Base-by-base conservation (phyloP, 164 flowering plant species). In the Vitis vinifera region DNA sequence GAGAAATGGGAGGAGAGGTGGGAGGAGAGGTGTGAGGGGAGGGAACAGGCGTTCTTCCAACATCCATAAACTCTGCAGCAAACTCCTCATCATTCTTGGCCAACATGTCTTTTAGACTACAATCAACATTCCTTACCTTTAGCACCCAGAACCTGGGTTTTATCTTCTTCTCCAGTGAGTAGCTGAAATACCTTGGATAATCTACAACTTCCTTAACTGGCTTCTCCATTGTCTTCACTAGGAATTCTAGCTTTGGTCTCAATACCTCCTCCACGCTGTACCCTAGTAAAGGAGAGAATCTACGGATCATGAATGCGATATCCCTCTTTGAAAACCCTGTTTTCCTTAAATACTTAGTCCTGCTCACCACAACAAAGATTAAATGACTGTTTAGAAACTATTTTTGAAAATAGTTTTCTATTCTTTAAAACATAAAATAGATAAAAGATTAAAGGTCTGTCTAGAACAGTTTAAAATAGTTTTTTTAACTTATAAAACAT, bases 151-250 rank as follows among this genome's bases (percentile, higher is more conserved):
- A 89, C 76, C 98, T 85, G 31, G 95, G 98, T 60, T 84, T 89
- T 76, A 91, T 92, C 77, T 84, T 92, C 84, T 83, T 87, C 71
- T 94, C 97, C 77, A 94, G 65, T 15, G 97, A 91, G 80, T 92
- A 92, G 79, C 98, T 94, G 76, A 94, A 92, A 70, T 87, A 94
- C 80, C 97, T 82, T 0, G 98, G 98, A 66, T 92, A 94, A 0
- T 82, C 91, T 50, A 89, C 91, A 14, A 89, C 83, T 0, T 89
- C 97, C 19, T 23, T 80, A 1, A 91, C 63, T 13, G 97, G 87
- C 75, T 79, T 91, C 68, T 79, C 76, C 97, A 94, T 94, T 51
- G 88, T 81, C 68, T 80, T 73, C 19, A 85, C 76, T 10, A 94
- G 89, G 70, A 94, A 94, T 12, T 91, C 90, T 1, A 88, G 68